Base-by-base conservation (phyloP, 192 early-diverging fungal genomes). In the Linnemannia exigua region DNA sequence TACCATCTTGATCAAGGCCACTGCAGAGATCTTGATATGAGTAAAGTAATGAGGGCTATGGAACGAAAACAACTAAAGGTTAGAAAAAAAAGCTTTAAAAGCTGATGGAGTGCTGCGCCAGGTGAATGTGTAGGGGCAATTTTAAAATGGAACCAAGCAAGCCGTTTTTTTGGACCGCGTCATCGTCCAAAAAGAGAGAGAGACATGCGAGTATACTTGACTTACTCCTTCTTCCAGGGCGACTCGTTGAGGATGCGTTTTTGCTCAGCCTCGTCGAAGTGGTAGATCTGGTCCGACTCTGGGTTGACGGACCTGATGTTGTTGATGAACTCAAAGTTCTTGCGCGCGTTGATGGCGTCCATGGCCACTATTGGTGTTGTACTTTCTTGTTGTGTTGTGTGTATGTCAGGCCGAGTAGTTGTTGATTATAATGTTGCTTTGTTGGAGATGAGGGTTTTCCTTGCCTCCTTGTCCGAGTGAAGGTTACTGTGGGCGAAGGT, bases 1-100 rank as follows among this genome's bases (percentile, higher is more conserved):
- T 87, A 97, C 97, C 97, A 99, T 99, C 79, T 99, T 99, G 79
- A 99, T 97, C 82, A 99, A 84, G 7, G 98, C 98, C 37, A 99
- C 93, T 3, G 98, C 97, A 25, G 97, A 98, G 38, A 99, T 96
- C 73, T 96, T 93, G 37, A 98, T 95, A 88, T 95, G 91, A 51
- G 93, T 96, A 88, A 95, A 98, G 77, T 97, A 91, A 72, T 96
- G 93, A 80, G 95, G 94, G 87, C 94, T 97, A 89, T 6, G 44
- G 51, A 52, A 2, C 5, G 0, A 20, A 20, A 52, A n/a, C 19
- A 52, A 52, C 2, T 19, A 20, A 17, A 5, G 16, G 52, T 25
- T 58, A n/a, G 22, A 25, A 58, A 25, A 50, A 50, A 50, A 50
- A 16, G 48, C n/a, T 14, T 2, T 0, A 31, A 12, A 14, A 0